phyloP scores from a whole-genome alignment of 768 basidiomycete species.

The Suillus clintonianus region DNA sequence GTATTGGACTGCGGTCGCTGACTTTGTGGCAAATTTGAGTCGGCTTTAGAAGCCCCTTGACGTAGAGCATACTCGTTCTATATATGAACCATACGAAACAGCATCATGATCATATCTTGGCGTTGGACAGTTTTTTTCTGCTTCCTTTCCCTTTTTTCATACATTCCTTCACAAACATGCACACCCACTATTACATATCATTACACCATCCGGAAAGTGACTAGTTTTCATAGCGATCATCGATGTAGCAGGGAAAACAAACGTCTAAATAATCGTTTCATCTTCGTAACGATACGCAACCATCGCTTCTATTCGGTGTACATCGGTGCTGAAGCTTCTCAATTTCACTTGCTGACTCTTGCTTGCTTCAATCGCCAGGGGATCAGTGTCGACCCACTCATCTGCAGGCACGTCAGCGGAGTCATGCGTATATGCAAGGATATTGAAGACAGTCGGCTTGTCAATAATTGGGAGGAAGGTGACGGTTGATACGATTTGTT shows the following conservation, averaged over 20 bases:
- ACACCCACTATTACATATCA: slow-evolving; percentile 1
- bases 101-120: not conserved
- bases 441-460: slow-evolving; percentile 96
- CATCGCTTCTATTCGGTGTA: slow-evolving; percentile 98
- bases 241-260: slow-evolving; percentile 1
- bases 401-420: slow-evolving; percentile 90
- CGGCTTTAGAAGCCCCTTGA: slow-evolving; percentile 1
- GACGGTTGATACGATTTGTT: slow-evolving; percentile 96
- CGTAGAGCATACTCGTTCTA: not conserved
- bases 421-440: slow-evolving; percentile 91
- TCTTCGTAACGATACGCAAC: slow-evolving; percentile 93
- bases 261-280: slow-evolving; percentile 29
- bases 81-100: not conserved
- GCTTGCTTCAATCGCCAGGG: slow-evolving; percentile 87
- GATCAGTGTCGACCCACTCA: slow-evolving; percentile 96
- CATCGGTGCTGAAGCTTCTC: slow-evolving; percentile 94
- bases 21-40: slow-evolving; percentile 42
- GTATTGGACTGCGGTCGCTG: slow-evolving; percentile 53
- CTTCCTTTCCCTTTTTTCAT: not conserved
- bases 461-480: slow-evolving; percentile 96
- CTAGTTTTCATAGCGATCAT: slow-evolving; percentile 1
- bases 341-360: slow-evolving; percentile 94
- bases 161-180: not conserved
- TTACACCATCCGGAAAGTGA: not conserved
- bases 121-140: not conserved